Conservation (phyloP, 2,329 filamentous ascomycete genomes). For the Diaporthe humulicola region DNA sequence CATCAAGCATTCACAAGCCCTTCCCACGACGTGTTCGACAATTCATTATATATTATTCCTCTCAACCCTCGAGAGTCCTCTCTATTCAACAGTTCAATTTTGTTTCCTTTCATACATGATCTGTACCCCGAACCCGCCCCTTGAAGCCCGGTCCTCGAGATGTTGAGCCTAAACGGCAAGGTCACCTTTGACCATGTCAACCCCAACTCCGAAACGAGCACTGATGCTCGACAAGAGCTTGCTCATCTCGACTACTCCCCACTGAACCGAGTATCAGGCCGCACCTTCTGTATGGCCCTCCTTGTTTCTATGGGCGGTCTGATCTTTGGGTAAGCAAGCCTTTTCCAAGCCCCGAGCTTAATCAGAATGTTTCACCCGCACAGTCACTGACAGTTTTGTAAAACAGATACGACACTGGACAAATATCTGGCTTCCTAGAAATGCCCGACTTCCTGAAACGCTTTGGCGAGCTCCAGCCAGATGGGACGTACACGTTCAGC, state of each 20-base stretch:
- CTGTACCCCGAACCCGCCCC: background rate
- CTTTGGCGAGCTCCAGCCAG: slow-evolving; percentile 58
- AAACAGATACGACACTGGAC: slow-evolving; percentile 63
- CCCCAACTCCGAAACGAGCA: slow-evolving; percentile 54
- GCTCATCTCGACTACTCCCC: slow-evolving; percentile 60
- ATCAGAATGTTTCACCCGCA: background rate
- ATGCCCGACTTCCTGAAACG: slow-evolving; percentile 68
- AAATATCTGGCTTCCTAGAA: slow-evolving; percentile 69
- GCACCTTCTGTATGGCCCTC: slow-evolving; percentile 53
- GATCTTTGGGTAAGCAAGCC: slow-evolving; percentile 51
- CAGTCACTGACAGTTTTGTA: slow-evolving; percentile 41
- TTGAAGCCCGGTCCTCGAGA: slow-evolving; percentile 2
- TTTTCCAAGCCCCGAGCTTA: background rate
- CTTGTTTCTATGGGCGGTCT: slow-evolving; percentile 61
- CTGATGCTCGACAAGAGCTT: slow-evolving; percentile 50
- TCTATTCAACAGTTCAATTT: background rate
- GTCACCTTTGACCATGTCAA: slow-evolving; percentile 59
- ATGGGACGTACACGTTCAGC: slow-evolving; percentile 60
- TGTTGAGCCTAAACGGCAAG: slow-evolving; percentile 34
- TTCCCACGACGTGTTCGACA: background rate
- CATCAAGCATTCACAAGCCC: background rate
- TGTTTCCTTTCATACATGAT: background rate
- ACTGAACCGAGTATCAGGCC: slow-evolving; percentile 54
- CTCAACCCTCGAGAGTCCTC: background rate
- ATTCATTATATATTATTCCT: background rate